Conservation (phyloP, 768 basidiomycete species). For the Suillus plorans region DNA sequence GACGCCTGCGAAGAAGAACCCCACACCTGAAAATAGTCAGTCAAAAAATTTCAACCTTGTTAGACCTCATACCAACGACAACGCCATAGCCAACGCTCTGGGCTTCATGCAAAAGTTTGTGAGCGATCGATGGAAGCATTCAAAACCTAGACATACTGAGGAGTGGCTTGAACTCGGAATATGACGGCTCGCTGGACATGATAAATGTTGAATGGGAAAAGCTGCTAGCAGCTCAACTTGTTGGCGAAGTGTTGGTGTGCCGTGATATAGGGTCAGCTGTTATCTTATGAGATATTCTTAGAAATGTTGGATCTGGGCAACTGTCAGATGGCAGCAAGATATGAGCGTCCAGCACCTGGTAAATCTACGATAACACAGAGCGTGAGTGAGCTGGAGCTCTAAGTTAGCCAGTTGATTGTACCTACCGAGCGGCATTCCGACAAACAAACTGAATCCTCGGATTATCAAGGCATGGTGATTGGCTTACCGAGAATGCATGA, state of each 20-base stretch:
- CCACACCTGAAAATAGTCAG: slow-evolving; percentile 36
- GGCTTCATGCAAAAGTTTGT: slow-evolving; percentile 21
- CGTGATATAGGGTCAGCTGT: not conserved
- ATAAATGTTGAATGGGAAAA: not conserved
- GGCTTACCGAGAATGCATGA: not conserved
- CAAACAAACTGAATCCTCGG: not conserved
- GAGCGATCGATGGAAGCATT: not conserved
- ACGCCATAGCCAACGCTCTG: slow-evolving; percentile 51
- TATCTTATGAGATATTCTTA: not conserved
- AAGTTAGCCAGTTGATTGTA: not conserved
- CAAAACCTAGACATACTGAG: slow-evolving; percentile 27
- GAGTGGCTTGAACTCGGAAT: slow-evolving; percentile 41
- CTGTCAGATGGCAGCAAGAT: not conserved
- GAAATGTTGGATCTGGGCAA: not conserved
- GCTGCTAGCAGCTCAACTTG: not conserved
- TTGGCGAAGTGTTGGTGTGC: not conserved
- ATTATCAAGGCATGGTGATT: not conserved
- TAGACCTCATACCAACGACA: slow-evolving; percentile 38
- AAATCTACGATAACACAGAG: not conserved
- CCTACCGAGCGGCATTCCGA: not conserved
- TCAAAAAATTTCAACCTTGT: not conserved
- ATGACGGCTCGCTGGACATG: slow-evolving; percentile 18
- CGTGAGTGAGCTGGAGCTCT: not conserved
- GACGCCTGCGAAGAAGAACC: slow-evolving; percentile 49
- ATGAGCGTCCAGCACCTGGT: not conserved